A percentile compares a stretch with the other conserved stretches of the same genome.
These are phyloP conservation scores for Aspergillus niger DNA, from an alignment of 2,329 filamentous ascomycete species.

Conservation along the genomic window DNA sequence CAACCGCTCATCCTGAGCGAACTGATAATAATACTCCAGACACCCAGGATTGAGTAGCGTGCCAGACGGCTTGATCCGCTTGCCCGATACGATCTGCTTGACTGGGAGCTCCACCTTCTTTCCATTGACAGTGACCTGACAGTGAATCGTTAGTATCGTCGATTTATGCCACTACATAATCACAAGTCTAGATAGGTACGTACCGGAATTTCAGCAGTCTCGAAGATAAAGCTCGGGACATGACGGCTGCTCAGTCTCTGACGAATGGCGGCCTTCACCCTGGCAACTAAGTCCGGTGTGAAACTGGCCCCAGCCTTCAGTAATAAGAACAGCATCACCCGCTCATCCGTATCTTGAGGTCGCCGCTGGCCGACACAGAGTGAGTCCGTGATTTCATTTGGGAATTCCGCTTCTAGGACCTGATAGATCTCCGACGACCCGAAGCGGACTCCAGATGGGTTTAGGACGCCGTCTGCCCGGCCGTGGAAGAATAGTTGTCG, in stretches of 20 bases:
- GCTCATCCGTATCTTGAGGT: conserved; percentile 59
- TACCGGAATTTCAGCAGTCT: conserved; percentile 79
- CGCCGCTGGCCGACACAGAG: conserved; percentile 78
- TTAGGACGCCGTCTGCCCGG: conserved; percentile 70
- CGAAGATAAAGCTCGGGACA: conserved; percentile 76
- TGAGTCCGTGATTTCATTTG: conserved; percentile 66
- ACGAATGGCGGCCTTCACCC: conserved; percentile 66
- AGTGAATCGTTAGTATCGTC: neutral
- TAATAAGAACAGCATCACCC: conserved; percentile 61
- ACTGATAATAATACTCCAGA: conserved; percentile 76
- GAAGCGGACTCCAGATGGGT: conserved; percentile 79
- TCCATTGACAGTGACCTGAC: conserved; percentile 71
- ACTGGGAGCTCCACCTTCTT: conserved; percentile 85
- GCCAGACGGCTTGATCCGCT: conserved; percentile 71
- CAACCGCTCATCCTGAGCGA: conserved; percentile 68
- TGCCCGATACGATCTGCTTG: conserved; percentile 79
- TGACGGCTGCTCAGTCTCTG: conserved; percentile 70
- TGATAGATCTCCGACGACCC: conserved; percentile 79
- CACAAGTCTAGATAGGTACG: conserved; percentile 36
- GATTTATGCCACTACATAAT: neutral
- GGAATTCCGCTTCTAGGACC: conserved; percentile 63
- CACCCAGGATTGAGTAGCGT: conserved; percentile 76
- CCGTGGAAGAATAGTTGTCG: conserved; percentile 50
- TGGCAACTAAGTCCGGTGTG: conserved; percentile 55
- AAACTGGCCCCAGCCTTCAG: conserved; percentile 63